phyloP scores from a whole-genome alignment of 495 filamentous ascomycete genomes.

The Bacidia rubella region DNA sequence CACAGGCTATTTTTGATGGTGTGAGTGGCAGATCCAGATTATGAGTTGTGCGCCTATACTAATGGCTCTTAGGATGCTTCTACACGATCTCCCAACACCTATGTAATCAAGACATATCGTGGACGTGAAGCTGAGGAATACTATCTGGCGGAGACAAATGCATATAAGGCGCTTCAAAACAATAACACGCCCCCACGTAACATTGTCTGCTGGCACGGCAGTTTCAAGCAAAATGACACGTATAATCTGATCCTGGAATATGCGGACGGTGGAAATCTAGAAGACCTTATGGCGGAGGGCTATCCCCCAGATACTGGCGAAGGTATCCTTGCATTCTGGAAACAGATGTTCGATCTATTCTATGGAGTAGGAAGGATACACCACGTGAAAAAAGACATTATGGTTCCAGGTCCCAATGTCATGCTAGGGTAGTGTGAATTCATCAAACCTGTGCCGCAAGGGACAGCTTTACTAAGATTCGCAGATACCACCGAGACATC shows the following conservation, averaged over 20 bases:
- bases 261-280: slow-evolving; percentile 27
- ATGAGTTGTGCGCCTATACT: not conserved
- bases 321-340: slow-evolving; percentile 28
- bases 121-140: slow-evolving; percentile 16
- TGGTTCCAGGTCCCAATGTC: not conserved
- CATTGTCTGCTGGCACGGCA: slow-evolving; percentile 29
- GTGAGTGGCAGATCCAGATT: too few relatives aligned
- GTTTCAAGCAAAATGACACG: slow-evolving; percentile 24
- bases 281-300: slow-evolving; percentile 22
- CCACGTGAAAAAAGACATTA: not conserved
- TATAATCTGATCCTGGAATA: slow-evolving; percentile 31
- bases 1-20: too few relatives aligned
- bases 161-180: slow-evolving; percentile 3
- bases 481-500: slow-evolving; percentile 29
- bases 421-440: not conserved
- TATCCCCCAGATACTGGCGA: slow-evolving; percentile 17
- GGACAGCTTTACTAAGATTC: too few relatives aligned
- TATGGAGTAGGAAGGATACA: not conserved
- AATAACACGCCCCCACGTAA: slow-evolving; percentile 9
- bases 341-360: slow-evolving; percentile 16
- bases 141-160: slow-evolving; percentile 25
- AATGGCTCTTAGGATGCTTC: not conserved
- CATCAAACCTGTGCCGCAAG: too few relatives aligned
- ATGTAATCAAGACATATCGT: slow-evolving; percentile 31
- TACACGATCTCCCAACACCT: slow-evolving; percentile 12